Conservation (phyloP, 805 yeast species). For the Teunomyces gatunensis region DNA sequence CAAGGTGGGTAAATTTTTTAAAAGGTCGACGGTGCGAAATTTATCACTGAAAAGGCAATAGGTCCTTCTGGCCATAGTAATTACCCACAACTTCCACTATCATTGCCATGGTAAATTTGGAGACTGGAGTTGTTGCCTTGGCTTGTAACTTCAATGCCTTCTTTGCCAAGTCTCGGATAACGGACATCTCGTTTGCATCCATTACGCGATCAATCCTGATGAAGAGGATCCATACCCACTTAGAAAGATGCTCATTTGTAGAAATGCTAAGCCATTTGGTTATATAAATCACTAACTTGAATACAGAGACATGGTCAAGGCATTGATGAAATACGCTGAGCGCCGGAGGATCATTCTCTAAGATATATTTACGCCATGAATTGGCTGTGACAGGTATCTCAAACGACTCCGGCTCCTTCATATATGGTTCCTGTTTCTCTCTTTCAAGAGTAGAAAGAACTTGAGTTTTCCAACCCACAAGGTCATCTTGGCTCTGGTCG, state of each 20-base stretch:
- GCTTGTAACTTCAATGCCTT: constrained; percentile 33
- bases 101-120: constrained; percentile 28
- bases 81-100: constrained; percentile 29
- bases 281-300: constrained; percentile 32
- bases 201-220: constrained; percentile 34
- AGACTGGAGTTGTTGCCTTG: constrained; percentile 11
- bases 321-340: constrained; percentile 13
- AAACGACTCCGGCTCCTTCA: neutral
- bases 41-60: constrained; percentile 10
- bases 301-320: constrained; percentile 30
- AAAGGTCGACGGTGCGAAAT: neutral
- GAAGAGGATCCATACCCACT: constrained; percentile 37
- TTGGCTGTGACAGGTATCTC: constrained; percentile 23
- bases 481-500: neutral
- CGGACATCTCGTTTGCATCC: constrained; percentile 31
- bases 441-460: neutral
- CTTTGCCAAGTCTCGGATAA: constrained; percentile 35
- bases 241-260: constrained; percentile 22
- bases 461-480: neutral
- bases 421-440: neutral
- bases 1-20: neutral
- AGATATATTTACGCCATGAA: constrained; percentile 31
- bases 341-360: constrained; percentile 29
- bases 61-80: constrained; percentile 37
- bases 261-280: constrained; percentile 39